Base-by-base conservation (phyloP, 1,284 basidiomycete genomes). In the Ganoderma sinense region DNA sequence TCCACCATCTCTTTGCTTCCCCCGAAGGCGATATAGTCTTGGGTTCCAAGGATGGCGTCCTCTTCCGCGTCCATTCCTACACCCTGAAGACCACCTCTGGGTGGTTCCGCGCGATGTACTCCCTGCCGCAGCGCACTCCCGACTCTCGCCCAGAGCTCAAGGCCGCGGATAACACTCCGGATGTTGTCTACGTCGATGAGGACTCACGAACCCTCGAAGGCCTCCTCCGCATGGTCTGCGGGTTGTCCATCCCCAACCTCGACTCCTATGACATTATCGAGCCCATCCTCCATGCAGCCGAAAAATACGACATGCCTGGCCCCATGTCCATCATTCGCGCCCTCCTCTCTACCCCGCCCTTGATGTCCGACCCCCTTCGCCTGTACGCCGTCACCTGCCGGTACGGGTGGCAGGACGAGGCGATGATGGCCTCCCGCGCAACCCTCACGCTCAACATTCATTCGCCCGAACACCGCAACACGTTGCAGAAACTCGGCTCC, bases 281-380 rank as follows among this genome's bases (percentile, higher is more conserved):
- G 67, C 80, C 84, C 4, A 75, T 91, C 26, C 80, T 91, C 14
- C 88, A 84, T 68, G 88, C 88, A 0, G 86, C 89, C 0, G 90
- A 91, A 73, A 91, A 90, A 74, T 91, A 90, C 76, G 90, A 91
- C 61, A 90, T 89, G 86, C 84, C 87, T 0, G 89, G 89, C 0
- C 88, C 89, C 0, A 80, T 83, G 68, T 89, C 88, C 7, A 84
- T 89, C 73, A 77, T 89, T 56, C 87, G 88, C 39, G 84, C 87
- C 31, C 82, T 87, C 13, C 79, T 88, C 61, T 82, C 86, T 75
- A 87, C 85, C 0, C 85, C 85, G 0, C 78, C 84, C 0, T 82
- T 90, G 61, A 78, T 85, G 41, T 78, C 82, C 40, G 82, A 88
- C 64, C 87, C 89, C 0, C 80, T 91, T 6, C 85, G 86, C 16